Evolutionary conservation across 2,329 filamentous ascomycete genomes (phyloP).

Genomic region (Beauveria australis): DNA sequence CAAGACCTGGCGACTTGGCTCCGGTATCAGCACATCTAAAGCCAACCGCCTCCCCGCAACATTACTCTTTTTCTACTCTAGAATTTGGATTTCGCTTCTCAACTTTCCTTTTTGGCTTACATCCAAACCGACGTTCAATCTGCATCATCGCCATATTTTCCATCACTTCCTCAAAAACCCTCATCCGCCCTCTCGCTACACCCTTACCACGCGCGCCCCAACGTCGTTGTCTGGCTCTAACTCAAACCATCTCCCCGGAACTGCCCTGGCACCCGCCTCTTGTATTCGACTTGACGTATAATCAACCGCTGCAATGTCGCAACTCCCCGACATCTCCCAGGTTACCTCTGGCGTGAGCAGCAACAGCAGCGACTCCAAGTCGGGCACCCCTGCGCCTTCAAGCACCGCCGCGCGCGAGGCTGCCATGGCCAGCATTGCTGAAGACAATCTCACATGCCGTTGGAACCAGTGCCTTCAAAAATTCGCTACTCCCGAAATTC

Average conservation of each 20-base stretch:
- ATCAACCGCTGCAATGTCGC: not conserved
- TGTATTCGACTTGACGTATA: not conserved
- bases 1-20: constrained; percentile 9
- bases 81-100: not conserved
- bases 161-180: not conserved
- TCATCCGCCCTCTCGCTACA: not conserved
- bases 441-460: constrained; percentile 52
- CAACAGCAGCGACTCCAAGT: constrained; percentile 40
- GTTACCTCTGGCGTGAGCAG: constrained; percentile 25
- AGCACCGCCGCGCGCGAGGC: constrained; percentile 36
- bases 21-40: constrained; percentile 9
- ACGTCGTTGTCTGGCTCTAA: not conserved
- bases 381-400: constrained; percentile 43
- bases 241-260: not conserved
- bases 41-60: constrained; percentile 10
- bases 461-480: constrained; percentile 53
- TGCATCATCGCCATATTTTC: not conserved
- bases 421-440: constrained; percentile 32
- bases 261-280: not conserved
- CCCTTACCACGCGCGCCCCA: not conserved
- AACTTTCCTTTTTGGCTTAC: not conserved
- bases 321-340: constrained; percentile 15
- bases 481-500: constrained; percentile 47
- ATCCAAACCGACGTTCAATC: not conserved
- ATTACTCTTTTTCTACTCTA: not conserved